Conservation (phyloP, 345 rosid species). For the Lumnitzera racemosa region DNA sequence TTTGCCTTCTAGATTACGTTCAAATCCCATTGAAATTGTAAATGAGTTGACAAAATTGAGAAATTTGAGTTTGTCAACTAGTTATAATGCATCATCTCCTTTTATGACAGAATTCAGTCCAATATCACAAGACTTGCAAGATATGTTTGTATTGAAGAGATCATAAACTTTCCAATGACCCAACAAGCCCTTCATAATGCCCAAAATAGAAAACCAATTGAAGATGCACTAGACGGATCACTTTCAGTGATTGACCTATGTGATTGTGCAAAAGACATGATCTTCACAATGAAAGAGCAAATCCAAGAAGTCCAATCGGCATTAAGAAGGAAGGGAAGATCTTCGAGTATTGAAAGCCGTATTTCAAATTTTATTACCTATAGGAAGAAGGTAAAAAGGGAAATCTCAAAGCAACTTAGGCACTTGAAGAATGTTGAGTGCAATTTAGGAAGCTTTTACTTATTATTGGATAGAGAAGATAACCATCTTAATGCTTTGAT, state of each 20-base stretch:
- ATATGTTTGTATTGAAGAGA: constrained; percentile 24
- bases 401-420: constrained; percentile 30
- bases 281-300: constrained; percentile 30
- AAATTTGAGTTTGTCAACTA: neutral
- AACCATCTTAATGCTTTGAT: constrained; percentile 17
- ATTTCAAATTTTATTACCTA: constrained; percentile 42
- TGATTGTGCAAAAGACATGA: constrained; percentile 25
- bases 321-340: constrained; percentile 31
- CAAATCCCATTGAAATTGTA: constrained; percentile 17
- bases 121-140: constrained; percentile 30
- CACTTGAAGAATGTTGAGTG: constrained; percentile 32
- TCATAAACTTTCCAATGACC: constrained; percentile 24
- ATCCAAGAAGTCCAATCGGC: constrained; percentile 32
- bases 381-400: constrained; percentile 49
- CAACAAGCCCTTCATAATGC: constrained; percentile 20
- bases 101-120: constrained; percentile 13
- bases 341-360: constrained; percentile 21
- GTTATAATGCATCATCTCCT: neutral
- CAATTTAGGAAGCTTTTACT: constrained; percentile 5
- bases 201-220: constrained; percentile 15
- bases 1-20: constrained; percentile 34
- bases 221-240: constrained; percentile 32
- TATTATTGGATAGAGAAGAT: constrained; percentile 3
- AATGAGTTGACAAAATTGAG: constrained; percentile 19
- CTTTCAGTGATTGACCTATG: constrained; percentile 34